These are phyloP conservation scores for Chlamydomonas asymmetrica DNA, from an alignment of 139 green algal species.

Conservation along the genomic window DNA sequence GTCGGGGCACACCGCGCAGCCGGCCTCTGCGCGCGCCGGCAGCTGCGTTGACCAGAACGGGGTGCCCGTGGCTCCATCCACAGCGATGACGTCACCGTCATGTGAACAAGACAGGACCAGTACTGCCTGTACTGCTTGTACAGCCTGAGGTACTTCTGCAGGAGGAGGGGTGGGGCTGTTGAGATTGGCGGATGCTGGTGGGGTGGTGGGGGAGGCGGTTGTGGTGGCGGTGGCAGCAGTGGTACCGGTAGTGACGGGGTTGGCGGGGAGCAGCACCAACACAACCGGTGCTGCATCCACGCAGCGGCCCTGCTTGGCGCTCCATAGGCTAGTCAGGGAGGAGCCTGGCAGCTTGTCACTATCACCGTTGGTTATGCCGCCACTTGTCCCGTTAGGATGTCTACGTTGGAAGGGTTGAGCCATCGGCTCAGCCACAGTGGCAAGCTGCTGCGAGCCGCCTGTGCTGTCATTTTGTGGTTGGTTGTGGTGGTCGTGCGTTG, in stretches of 20 bases:
- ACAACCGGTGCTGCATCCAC: constrained; percentile 32
- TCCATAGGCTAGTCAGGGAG: neutral
- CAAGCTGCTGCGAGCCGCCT: neutral
- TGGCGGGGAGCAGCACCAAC: neutral
- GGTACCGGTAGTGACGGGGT: neutral
- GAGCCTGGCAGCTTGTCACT: neutral
- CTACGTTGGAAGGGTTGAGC: neutral
- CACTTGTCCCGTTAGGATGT: too few species aligned
- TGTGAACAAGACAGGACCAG: constrained; percentile 21
- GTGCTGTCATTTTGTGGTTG: neutral
- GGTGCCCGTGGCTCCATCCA: constrained; percentile 7
- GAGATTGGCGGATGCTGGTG: neutral
- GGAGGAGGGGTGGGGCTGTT: too few species aligned
- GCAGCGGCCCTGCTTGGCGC: constrained; percentile 20
- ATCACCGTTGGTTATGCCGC: neutral
- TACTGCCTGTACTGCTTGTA: neutral
- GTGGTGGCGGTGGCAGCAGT: neutral
- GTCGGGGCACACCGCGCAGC: constrained; percentile 4
- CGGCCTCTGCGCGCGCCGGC: constrained; percentile 20
- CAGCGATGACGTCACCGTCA: constrained; percentile 26
- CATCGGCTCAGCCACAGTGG: neutral
- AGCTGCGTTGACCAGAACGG: constrained; percentile 21
- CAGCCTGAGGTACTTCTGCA: neutral
- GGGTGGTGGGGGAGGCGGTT: neutral
- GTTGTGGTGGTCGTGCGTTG: neutral